A percentile compares a stretch with the other conserved stretches of the same genome.
Evolutionary conservation across 495 filamentous ascomycete species (phyloP).

Genomic region (Penicillium chermesinum): DNA sequence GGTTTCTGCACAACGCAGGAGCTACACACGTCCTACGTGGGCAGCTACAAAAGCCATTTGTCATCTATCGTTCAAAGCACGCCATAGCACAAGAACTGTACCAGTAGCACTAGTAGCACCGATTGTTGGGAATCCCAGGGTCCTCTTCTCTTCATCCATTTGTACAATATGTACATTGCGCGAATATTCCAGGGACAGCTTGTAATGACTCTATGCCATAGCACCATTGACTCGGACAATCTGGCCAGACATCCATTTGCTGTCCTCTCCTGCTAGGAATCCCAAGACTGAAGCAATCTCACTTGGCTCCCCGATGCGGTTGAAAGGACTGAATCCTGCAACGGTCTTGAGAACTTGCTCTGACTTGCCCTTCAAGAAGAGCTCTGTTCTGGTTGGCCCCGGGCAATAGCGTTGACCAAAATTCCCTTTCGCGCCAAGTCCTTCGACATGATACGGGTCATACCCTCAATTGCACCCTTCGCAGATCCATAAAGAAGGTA

Average conservation of each 20-base stretch:
- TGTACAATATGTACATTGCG: too few relatives aligned
- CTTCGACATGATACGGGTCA: constrained; percentile 59
- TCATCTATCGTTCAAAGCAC: not conserved
- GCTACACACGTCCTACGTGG: too few relatives aligned
- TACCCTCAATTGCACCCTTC: constrained; percentile 69
- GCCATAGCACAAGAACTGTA: not conserved
- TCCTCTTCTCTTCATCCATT: too few relatives aligned
- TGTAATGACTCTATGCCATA: constrained; percentile 14
- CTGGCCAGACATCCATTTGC: constrained; percentile 64
- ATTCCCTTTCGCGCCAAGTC: constrained; percentile 58
- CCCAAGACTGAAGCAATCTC: constrained; percentile 56
- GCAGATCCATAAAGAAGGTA: constrained; percentile 59
- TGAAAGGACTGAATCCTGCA: constrained; percentile 47
- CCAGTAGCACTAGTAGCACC: not conserved
- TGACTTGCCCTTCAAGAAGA: constrained; percentile 58
- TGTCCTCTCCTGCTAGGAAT: constrained; percentile 47
- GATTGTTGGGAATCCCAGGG: too few relatives aligned
- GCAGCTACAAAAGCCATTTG: not conserved
- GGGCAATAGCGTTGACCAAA: constrained; percentile 59
- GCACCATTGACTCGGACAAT: constrained; percentile 56
- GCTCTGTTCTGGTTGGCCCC: constrained; percentile 61
- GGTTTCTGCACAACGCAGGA: too few relatives aligned
- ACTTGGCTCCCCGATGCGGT: constrained; percentile 52
- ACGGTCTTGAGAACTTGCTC: constrained; percentile 53
- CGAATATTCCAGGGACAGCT: too few relatives aligned